A percentile compares a stretch with the other conserved stretches of the same genome.
phyloP scores from a whole-genome alignment of 2,329 filamentous ascomycete genomes.

The Chaetomium strumarium region DNA sequence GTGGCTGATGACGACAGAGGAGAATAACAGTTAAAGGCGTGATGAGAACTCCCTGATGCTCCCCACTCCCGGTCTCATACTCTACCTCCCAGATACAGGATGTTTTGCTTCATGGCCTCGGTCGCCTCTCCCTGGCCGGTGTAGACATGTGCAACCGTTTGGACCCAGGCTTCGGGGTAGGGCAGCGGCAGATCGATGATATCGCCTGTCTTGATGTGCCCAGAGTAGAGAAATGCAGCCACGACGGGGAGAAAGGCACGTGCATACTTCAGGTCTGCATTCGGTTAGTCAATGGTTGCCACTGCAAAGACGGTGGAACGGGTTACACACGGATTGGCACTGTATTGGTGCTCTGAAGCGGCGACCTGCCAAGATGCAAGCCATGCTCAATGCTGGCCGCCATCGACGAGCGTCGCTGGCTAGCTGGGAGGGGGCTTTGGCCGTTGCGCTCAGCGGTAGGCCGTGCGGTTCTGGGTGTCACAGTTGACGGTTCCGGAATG shows the following conservation, averaged over 20 bases:
- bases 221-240: slow-evolving; percentile 49
- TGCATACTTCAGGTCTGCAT: slow-evolving; percentile 43
- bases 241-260: slow-evolving; percentile 47
- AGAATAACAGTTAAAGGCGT: slow-evolving; percentile 3
- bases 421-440: slow-evolving; percentile 9
- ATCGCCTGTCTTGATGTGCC: slow-evolving; percentile 46
- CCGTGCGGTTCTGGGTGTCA: slow-evolving; percentile 14
- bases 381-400: slow-evolving; percentile 13
- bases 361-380: slow-evolving; percentile 19
- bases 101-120: slow-evolving; percentile 45
- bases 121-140: slow-evolving; percentile 43
- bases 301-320: background rate
- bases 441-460: slow-evolving; percentile 8
- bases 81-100: slow-evolving; percentile 49
- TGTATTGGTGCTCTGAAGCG: slow-evolving; percentile 30
- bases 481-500: slow-evolving; percentile 32
- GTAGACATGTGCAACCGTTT: slow-evolving; percentile 52
- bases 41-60: background rate
- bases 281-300: background rate
- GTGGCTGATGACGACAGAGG: slow-evolving; percentile 6
- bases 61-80: slow-evolving; percentile 26
- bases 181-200: slow-evolving; percentile 53
- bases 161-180: slow-evolving; percentile 48
- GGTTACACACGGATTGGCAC: slow-evolving; percentile 44
- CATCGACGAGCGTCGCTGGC: slow-evolving; percentile 14